Percentiles rank a stretch among this genome's conserved stretches.
Evolutionary conservation across 208 protist species (phyloP).

Genomic region (Trypanosoma cruzi): DNA sequence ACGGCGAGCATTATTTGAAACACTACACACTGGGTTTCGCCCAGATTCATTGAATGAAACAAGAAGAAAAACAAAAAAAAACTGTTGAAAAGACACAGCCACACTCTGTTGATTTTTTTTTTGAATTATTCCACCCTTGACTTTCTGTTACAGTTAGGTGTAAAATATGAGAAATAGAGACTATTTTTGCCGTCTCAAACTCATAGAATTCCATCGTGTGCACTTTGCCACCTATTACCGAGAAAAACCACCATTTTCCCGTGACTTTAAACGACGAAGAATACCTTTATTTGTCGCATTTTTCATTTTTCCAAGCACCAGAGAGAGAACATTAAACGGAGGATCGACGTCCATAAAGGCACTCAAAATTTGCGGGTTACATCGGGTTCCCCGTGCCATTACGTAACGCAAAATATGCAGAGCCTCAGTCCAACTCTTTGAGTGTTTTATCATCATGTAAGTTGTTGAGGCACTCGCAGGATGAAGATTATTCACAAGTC

Average conservation of each 20-base stretch:
- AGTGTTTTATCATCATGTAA: constrained; percentile 28
- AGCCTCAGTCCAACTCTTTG: constrained; percentile 34
- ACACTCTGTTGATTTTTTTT: too few species aligned
- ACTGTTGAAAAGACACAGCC: too few species aligned
- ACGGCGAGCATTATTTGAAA: constrained; percentile 14
- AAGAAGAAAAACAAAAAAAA: too few species aligned
- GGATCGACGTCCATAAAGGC: constrained; percentile 46
- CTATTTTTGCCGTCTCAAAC: not conserved
- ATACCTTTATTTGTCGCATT: constrained; percentile 57
- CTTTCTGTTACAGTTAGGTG: not conserved
- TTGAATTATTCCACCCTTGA: too few species aligned
- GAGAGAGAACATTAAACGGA: constrained; percentile 31
- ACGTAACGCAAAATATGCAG: constrained; percentile 45
- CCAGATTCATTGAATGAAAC: not conserved
- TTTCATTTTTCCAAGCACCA: constrained; percentile 42
- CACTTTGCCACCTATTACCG: not conserved
- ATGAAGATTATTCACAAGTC: constrained; percentile 11
- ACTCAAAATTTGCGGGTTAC: constrained; percentile 68
- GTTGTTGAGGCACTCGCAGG: constrained; percentile 22
- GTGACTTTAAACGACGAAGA: constrained; percentile 30
- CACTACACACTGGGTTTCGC: not conserved
- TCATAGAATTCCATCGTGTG: too few species aligned
- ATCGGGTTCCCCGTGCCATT: constrained; percentile 47
- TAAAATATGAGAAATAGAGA: not conserved
- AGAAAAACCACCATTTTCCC: constrained; percentile 7